These are phyloP conservation scores for Gnomoniopsis smithogilvyi DNA, from an alignment of 2,329 filamentous ascomycete species.

Conservation along the genomic window DNA sequence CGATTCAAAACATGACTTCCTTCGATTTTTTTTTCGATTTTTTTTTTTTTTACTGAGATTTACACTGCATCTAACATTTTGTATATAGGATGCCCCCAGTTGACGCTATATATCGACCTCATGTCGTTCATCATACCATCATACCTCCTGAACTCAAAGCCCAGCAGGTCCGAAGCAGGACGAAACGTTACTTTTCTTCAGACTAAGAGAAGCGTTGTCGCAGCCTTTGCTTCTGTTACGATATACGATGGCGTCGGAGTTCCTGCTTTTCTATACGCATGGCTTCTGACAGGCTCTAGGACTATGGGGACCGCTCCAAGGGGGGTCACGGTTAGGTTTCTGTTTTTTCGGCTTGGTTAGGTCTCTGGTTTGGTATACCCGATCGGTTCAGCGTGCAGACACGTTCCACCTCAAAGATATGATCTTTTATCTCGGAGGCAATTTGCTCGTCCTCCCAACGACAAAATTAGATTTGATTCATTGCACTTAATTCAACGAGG, in stretches of 20 bases:
- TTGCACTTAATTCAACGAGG: background rate
- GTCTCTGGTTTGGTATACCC: background rate
- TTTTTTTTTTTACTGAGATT: no score
- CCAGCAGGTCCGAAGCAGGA: slow-evolving; percentile 61
- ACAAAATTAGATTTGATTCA: background rate
- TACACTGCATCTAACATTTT: slow-evolving; percentile 23
- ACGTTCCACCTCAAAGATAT: no score
- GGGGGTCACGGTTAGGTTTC: background rate
- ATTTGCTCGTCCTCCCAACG: background rate
- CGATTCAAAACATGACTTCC: no score
- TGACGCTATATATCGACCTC: slow-evolving; percentile 85
- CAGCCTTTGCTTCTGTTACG: no score
- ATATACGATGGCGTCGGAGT: no score
- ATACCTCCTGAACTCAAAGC: slow-evolving; percentile 68
- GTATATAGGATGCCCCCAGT: slow-evolving; percentile 72
- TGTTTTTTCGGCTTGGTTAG: background rate
- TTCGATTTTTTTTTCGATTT: no score
- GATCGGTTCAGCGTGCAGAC: background rate
- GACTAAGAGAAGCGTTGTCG: slow-evolving; percentile 39
- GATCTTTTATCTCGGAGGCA: no score
- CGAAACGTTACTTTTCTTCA: slow-evolving; percentile 70
- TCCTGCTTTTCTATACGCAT: background rate
- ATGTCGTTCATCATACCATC: slow-evolving; percentile 87
- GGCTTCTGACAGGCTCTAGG: no score
- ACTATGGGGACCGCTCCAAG: no score